phyloP scores from a whole-genome alignment of 2,329 filamentous ascomycete species.

The Colletotrichum sp. region DNA sequence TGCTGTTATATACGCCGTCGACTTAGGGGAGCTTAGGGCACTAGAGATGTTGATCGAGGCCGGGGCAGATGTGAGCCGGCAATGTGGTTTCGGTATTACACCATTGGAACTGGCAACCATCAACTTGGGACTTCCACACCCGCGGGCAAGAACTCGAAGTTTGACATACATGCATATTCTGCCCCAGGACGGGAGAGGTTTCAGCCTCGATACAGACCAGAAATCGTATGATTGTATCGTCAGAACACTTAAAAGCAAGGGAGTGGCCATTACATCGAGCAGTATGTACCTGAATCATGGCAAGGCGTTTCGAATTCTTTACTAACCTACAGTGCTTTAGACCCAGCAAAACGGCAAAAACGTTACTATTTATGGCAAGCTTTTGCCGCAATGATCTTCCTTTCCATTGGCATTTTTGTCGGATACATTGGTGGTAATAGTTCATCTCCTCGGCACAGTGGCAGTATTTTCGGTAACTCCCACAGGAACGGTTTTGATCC shows the following conservation, averaged over 20 bases:
- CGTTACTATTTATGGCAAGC: rapidly evolving
- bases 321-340: neutral
- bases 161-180: neutral
- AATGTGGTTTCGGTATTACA: neutral
- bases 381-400: neutral
- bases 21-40: neutral
- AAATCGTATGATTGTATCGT: neutral
- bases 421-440: neutral
- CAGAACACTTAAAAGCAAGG: neutral
- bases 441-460: neutral
- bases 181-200: neutral
- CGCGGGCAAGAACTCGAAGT: neutral
- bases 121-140: neutral
- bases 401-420: neutral
- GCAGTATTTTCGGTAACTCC: neutral
- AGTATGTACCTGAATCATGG: neutral
- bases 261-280: rapidly evolving
- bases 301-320: rapidly evolving
- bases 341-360: rapidly evolving
- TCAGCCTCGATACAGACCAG: neutral
- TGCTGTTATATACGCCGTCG: neutral
- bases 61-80: neutral
- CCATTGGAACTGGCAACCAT: neutral
- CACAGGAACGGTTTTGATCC: rapidly evolving
- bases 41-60: neutral